A percentile compares a stretch with the other conserved stretches of the same genome.
phyloP scores from a whole-genome alignment of 108 stramenopile genomes.

The Cyclotella kingstonii region DNA sequence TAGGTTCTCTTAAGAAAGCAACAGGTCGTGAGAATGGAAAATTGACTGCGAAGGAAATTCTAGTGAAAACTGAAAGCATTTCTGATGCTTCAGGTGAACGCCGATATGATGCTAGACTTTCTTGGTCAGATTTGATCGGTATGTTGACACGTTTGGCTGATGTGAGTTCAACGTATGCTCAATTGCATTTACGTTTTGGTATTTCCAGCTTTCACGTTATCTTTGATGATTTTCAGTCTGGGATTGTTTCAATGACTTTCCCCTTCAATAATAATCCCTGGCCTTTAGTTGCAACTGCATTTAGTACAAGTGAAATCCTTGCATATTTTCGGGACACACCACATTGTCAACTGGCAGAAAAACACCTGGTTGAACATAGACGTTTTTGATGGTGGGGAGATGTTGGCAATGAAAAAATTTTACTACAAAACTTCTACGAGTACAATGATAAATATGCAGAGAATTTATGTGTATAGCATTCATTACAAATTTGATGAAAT shows the following conservation, averaged over 20 bases:
- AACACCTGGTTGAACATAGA: conserved; percentile 42
- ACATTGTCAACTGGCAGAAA: conserved; percentile 51
- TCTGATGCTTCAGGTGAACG: conserved; percentile 60
- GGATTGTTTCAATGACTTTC: conserved; percentile 47
- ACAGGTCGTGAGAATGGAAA: conserved; percentile 49
- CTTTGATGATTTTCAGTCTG: background rate
- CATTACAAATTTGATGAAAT: background rate
- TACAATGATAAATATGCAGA: too few species aligned
- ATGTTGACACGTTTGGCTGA: conserved; percentile 60
- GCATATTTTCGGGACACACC: conserved; percentile 52
- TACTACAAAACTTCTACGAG: too few species aligned
- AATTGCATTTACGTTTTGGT: background rate
- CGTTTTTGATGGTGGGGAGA: conserved; percentile 6
- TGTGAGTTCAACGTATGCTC: too few species aligned
- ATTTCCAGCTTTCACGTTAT: background rate
- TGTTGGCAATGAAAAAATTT: background rate
- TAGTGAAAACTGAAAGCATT: conserved; percentile 74
- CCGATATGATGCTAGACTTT: conserved; percentile 61
- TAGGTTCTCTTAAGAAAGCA: conserved; percentile 56
- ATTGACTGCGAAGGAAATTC: conserved; percentile 68
- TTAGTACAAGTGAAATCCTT: conserved; percentile 59
- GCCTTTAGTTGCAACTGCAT: conserved; percentile 54
- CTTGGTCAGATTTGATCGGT: conserved; percentile 46
- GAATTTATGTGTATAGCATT: too few species aligned
- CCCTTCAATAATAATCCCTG: conserved; percentile 35